These are phyloP conservation scores for Allantophomopsis lycopodina DNA, from an alignment of 2,329 filamentous ascomycete species.

Conservation along the genomic window DNA sequence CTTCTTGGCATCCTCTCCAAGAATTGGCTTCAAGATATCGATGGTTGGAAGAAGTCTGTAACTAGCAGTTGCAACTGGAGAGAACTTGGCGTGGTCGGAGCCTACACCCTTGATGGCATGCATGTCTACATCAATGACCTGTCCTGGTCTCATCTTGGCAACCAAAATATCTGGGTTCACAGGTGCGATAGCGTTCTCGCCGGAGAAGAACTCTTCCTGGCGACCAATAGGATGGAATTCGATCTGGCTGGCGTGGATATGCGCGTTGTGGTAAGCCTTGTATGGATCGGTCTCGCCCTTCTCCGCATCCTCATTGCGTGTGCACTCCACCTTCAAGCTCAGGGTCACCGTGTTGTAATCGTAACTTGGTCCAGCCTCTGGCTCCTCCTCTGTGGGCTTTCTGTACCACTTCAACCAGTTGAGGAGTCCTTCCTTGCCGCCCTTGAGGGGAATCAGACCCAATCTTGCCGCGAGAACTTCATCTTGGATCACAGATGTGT, in stretches of 20 bases:
- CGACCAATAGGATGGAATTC: conserved; percentile 63
- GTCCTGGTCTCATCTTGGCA: conserved; percentile 83
- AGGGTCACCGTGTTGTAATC: conserved; percentile 86
- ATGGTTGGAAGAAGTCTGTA: conserved; percentile 88
- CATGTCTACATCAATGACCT: conserved; percentile 74
- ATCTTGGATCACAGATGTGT: conserved; percentile 95
- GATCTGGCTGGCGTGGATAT: conserved; percentile 69
- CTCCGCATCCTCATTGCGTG: conserved; percentile 59
- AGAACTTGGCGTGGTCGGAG: conserved; percentile 93
- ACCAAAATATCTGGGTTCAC: conserved; percentile 88
- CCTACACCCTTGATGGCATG: conserved; percentile 94
- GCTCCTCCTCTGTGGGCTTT: conserved; percentile 50
- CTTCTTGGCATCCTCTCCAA: conserved; percentile 77
- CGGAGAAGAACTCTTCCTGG: conserved; percentile 56
- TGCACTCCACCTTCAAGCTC: conserved; percentile 66
- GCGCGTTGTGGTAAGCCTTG: conserved; percentile 75
- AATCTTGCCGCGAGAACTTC: conserved; percentile 87
- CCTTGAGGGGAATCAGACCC: conserved; percentile 81
- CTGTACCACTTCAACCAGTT: conserved; percentile 73
- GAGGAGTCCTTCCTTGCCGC: conserved; percentile 58
- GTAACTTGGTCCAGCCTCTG: conserved; percentile 36
- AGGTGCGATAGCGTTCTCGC: conserved; percentile 54
- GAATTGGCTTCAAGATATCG: conserved; percentile 67
- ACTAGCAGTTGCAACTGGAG: conserved; percentile 84
- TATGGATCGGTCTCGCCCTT: conserved; percentile 65